Percentiles rank a stretch among this genome's conserved stretches.
Evolutionary conservation across 2,329 filamentous ascomycete genomes (phyloP).

Genomic region (Rutstroemia sp.): DNA sequence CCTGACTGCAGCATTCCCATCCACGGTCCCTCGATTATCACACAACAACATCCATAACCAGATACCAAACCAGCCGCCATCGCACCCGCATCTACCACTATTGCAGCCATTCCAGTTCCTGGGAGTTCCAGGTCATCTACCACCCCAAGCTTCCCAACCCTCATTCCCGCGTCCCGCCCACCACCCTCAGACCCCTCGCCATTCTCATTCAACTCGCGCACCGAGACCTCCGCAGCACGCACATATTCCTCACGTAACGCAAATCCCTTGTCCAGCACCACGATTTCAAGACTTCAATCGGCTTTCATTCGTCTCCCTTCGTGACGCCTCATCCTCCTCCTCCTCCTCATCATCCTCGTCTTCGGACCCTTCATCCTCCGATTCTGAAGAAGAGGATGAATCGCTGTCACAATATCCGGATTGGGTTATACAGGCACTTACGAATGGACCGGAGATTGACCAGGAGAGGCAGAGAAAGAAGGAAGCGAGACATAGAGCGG

Average conservation of each 20-base stretch:
- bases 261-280: too few relatives aligned
- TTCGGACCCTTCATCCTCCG: neutral
- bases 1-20: neutral
- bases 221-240: too few relatives aligned
- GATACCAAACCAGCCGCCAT: neutral
- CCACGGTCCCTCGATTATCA: neutral
- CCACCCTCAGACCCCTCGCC: too few relatives aligned
- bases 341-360: too few relatives aligned
- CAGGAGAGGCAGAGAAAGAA: neutral
- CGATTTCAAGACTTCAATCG: too few relatives aligned
- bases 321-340: neutral
- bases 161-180: too few relatives aligned
- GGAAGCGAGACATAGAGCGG: neutral
- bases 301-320: too few relatives aligned
- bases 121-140: too few relatives aligned
- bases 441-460: neutral
- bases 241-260: too few relatives aligned
- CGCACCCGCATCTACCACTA: neutral
- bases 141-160: too few relatives aligned
- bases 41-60: neutral
- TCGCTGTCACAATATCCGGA: neutral
- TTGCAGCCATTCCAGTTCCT: too few relatives aligned
- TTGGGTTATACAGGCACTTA: constrained; percentile 5
- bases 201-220: too few relatives aligned
- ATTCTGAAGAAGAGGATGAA: neutral